Percentiles rank a stretch among this genome's conserved stretches.
Evolutionary conservation across 2,329 filamentous ascomycete genomes (phyloP).

Genomic region (Amauroascus verrucosus): DNA sequence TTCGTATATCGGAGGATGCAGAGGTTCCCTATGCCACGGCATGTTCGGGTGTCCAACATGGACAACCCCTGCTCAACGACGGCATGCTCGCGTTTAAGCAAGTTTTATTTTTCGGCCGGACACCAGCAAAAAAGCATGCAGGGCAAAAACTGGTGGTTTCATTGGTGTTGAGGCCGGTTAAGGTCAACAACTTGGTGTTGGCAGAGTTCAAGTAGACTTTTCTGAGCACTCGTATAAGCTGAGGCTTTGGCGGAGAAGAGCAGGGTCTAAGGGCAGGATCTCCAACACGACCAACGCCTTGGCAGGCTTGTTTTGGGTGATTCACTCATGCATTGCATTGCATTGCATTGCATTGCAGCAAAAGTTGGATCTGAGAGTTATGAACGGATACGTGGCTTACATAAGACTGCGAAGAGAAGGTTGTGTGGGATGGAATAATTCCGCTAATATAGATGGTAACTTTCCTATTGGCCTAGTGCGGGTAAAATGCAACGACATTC

Average conservation of each 20-base stretch:
- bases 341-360: background rate
- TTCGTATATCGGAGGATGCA: background rate
- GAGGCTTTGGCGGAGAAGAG: background rate
- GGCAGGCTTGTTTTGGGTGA: background rate
- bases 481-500: background rate
- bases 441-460: background rate
- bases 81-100: too few relatives aligned
- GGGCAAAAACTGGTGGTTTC: too few relatives aligned
- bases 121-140: too few relatives aligned
- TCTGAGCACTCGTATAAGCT: too few relatives aligned
- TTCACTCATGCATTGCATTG: constrained; percentile 2
- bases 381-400: background rate
- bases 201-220: too few relatives aligned
- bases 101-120: too few relatives aligned
- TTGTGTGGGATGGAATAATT: background rate
- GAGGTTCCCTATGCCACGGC: background rate
- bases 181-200: too few relatives aligned
- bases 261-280: background rate
- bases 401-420: background rate
- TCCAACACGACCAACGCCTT: background rate
- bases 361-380: too few relatives aligned
- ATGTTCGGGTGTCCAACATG: background rate
- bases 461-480: background rate
- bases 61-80: background rate
- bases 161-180: too few relatives aligned